Evolutionary conservation across 371 early-diverging fungal genomes (phyloP).

Genomic region (Massospora cicadina): DNA sequence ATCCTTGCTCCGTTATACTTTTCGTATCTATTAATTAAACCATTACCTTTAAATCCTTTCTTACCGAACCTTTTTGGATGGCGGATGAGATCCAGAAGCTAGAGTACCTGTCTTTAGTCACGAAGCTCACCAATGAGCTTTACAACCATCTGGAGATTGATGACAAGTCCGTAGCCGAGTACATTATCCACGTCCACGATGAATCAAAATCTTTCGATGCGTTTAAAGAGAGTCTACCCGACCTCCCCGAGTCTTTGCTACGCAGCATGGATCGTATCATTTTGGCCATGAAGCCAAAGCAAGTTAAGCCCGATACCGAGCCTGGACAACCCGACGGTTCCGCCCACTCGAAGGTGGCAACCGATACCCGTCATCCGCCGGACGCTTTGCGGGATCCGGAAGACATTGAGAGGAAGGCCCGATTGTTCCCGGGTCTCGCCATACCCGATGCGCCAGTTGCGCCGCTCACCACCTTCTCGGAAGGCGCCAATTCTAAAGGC

Average conservation of each 20-base stretch:
- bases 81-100: constrained; percentile 53
- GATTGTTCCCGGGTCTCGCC: constrained; percentile 70
- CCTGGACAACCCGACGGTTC: constrained; percentile 7
- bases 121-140: constrained; percentile 78
- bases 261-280: constrained; percentile 78
- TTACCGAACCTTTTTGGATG: constrained; percentile 3
- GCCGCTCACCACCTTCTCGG: background rate
- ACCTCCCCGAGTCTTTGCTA: constrained; percentile 69
- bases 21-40: too few relatives aligned
- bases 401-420: constrained; percentile 25
- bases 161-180: constrained; percentile 73
- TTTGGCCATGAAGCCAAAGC: constrained; percentile 59
- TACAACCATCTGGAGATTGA: constrained; percentile 81
- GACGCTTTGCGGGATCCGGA: constrained; percentile 7
- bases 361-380: constrained; percentile 10
- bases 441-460: constrained; percentile 32
- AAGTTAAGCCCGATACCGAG: constrained; percentile 14
- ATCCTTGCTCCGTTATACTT: too few relatives aligned
- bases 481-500: too few relatives aligned
- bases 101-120: constrained; percentile 77
- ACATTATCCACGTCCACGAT: constrained; percentile 53
- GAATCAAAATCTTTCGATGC: constrained; percentile 32
- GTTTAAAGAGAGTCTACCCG: constrained; percentile 61
- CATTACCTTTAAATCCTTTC: too few relatives aligned
- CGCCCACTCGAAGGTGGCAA: background rate